These are phyloP conservation scores for Aspergillus sparsus DNA, from an alignment of 495 filamentous ascomycete species.

Conservation along the genomic window DNA sequence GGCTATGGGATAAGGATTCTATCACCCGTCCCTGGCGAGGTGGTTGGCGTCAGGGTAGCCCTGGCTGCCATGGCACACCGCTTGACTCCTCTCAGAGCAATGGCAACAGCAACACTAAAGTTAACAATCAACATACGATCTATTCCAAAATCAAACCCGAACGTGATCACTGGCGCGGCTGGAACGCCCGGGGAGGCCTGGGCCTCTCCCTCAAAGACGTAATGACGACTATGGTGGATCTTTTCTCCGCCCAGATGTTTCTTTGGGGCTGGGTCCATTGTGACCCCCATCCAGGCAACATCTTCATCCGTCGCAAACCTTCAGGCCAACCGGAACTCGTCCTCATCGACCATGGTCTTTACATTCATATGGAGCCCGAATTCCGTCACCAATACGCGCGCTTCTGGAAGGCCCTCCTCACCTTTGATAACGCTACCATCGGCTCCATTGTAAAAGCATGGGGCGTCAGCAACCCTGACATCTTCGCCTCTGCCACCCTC, in stretches of 20 bases:
- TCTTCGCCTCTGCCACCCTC: conserved; percentile 88
- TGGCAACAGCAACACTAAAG: conserved; percentile 15
- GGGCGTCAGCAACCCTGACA: conserved; percentile 85
- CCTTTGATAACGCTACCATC: conserved; percentile 86
- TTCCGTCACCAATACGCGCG: conserved; percentile 87
- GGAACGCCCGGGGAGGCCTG: conserved; percentile 69
- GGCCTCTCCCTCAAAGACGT: conserved; percentile 79
- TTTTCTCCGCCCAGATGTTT: conserved; percentile 97
- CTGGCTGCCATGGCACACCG: conserved; percentile 70
- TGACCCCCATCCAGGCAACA: conserved; percentile 95
- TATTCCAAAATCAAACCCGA: conserved; percentile 68
- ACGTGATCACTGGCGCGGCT: conserved; percentile 75
- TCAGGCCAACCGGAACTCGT: conserved; percentile 83
- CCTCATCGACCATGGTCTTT: conserved; percentile 94
- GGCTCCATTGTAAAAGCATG: conserved; percentile 67
- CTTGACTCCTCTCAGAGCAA: conserved; percentile 53
- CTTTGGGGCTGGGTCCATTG: conserved; percentile 92
- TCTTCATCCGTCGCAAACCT: conserved; percentile 86
- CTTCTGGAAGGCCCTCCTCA: conserved; percentile 92
- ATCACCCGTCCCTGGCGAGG: conserved; percentile 75
- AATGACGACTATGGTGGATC: conserved; percentile 93
- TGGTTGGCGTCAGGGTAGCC: conserved; percentile 70
- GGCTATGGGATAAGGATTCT: conserved; percentile 83
- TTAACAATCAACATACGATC: conserved; percentile 36
- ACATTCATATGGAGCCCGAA: conserved; percentile 81